phyloP scores from a whole-genome alignment of 768 basidiomycete species.

The Hygrocybe coccinea region DNA sequence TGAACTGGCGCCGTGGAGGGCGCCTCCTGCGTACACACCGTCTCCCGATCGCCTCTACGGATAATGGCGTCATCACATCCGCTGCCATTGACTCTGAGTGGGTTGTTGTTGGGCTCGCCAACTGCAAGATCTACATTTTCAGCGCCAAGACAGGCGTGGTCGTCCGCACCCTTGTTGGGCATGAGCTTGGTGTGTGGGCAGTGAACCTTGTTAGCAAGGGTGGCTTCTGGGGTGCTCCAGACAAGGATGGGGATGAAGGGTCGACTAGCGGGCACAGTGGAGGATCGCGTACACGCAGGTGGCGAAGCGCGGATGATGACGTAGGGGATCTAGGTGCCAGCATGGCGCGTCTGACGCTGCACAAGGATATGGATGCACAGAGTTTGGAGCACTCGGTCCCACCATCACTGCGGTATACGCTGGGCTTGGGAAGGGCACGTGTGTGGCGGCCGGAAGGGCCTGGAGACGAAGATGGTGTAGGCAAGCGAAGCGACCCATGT shows the following conservation, averaged over 20 bases:
- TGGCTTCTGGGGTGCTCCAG: conserved; percentile 35
- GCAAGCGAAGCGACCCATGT: conserved; percentile 49
- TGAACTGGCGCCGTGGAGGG: conserved; percentile 77
- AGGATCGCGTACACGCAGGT: background rate
- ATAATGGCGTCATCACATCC: conserved; percentile 75
- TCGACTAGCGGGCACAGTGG: background rate
- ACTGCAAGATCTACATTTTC: conserved; percentile 80
- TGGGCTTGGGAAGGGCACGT: conserved; percentile 36
- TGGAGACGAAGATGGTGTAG: conserved; percentile 15
- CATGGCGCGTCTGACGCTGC: background rate
- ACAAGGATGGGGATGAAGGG: background rate
- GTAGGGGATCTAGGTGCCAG: background rate
- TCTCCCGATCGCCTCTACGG: conserved; percentile 37
- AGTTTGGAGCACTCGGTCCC: conserved; percentile 29
- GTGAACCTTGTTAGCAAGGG: conserved; percentile 71
- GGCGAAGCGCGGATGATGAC: background rate
- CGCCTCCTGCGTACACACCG: conserved; percentile 62
- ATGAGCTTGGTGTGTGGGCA: conserved; percentile 90
- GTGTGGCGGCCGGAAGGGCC: conserved; percentile 2
- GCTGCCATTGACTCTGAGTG: conserved; percentile 78
- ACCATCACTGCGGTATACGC: conserved; percentile 41
- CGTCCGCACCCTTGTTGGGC: conserved; percentile 73
- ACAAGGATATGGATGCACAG: conserved; percentile 11
- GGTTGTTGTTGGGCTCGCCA: conserved; percentile 87
- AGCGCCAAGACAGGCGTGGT: conserved; percentile 73